Evolutionary conservation across 768 basidiomycete genomes (phyloP).

Genomic region (Agrocybe pediades): DNA sequence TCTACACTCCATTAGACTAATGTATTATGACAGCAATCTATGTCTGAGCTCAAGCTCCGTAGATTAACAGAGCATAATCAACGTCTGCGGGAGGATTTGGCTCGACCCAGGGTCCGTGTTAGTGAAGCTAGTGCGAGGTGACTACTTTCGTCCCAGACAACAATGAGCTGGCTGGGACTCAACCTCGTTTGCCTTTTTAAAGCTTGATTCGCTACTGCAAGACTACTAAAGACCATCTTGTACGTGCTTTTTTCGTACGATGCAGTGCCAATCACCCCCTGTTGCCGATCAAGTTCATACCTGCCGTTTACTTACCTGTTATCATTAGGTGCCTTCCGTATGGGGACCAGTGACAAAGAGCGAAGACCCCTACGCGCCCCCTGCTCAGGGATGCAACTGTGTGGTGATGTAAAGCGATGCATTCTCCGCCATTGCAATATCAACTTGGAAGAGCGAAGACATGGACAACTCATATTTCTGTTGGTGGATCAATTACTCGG

Average conservation of each 20-base stretch:
- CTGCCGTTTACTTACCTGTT: slow-evolving; percentile 11
- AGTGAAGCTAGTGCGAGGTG: slow-evolving; percentile 91
- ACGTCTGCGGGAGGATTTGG: slow-evolving; percentile 86
- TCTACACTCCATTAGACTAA: slow-evolving; percentile 8
- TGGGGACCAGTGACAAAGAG: slow-evolving; percentile 91
- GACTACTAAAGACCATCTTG: slow-evolving; percentile 87
- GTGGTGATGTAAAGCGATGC: slow-evolving; percentile 58
- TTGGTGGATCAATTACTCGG: slow-evolving; percentile 5
- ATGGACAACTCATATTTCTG: slow-evolving; percentile 10
- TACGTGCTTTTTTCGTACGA: slow-evolving; percentile 39
- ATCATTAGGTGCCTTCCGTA: slow-evolving; percentile 79
- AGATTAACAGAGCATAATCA: slow-evolving; percentile 93
- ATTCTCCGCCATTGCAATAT: not conserved
- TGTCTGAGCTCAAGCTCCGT: slow-evolving; percentile 97
- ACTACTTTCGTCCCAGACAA: slow-evolving; percentile 26
- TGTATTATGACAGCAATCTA: slow-evolving; percentile 65
- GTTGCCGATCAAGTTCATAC: not conserved
- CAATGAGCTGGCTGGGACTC: slow-evolving; percentile 2
- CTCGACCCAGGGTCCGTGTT: slow-evolving; percentile 85
- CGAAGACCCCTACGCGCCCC: slow-evolving; percentile 92
- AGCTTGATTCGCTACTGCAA: slow-evolving; percentile 95
- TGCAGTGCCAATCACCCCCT: slow-evolving; percentile 12
- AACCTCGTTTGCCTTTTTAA: slow-evolving; percentile 10
- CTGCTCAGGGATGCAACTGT: slow-evolving; percentile 72
- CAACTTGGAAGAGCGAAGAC: slow-evolving; percentile 6